Conservation (phyloP, 2,329 filamentous ascomycete genomes). For the Xylariaceae sp. region DNA sequence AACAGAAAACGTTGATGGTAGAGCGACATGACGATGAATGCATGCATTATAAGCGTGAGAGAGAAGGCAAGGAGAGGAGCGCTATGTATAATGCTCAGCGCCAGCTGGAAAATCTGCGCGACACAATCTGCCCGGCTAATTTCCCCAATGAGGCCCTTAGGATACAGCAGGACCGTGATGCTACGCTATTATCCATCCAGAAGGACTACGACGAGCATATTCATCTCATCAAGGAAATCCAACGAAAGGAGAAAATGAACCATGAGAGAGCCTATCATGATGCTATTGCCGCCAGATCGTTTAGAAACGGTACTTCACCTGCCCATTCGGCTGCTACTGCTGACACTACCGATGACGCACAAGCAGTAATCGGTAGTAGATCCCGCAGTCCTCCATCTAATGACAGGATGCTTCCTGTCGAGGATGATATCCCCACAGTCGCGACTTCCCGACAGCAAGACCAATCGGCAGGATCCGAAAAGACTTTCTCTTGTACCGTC, state of each 20-base stretch:
- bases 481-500: conserved; percentile 23
- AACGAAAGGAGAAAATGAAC: conserved; percentile 13
- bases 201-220: conserved; percentile 1
- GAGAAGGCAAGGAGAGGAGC: conserved; percentile 19
- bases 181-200: conserved; percentile 9
- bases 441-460: not conserved
- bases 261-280: conserved; percentile 12
- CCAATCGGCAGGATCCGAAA: not conserved
- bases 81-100: not conserved
- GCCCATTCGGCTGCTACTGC: not conserved
- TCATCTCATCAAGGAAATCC: conserved; percentile 10
- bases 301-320: not conserved
- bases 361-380: not conserved
- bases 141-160: conserved; percentile 14
- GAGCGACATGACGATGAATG: conserved; percentile 22
- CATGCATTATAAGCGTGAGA: conserved; percentile 8
- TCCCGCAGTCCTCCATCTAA: not conserved
- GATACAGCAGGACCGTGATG: conserved; percentile 6
- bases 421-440: not conserved
- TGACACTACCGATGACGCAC: not conserved
- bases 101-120: conserved; percentile 18
- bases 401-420: not conserved
- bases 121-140: not conserved
- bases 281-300: conserved; percentile 12
- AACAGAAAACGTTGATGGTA: conserved; percentile 17